Conservation (phyloP, 2,329 filamentous ascomycete genomes). For the Lizonia empirigonia region DNA sequence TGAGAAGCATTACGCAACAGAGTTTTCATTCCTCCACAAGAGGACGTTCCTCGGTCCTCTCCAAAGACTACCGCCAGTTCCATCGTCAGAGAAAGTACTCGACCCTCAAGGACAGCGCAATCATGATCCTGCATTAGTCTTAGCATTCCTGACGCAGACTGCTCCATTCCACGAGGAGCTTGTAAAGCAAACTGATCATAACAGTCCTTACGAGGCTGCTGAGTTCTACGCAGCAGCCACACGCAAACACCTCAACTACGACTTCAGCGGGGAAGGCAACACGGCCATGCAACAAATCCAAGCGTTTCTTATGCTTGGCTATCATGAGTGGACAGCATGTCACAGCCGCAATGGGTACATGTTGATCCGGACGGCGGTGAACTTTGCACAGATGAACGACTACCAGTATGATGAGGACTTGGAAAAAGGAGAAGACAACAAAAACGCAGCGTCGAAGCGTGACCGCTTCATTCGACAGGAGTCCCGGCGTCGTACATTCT, state of each 20-base stretch:
- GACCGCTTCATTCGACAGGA: constrained; percentile 65
- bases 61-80: constrained; percentile 40
- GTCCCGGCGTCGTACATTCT: constrained; percentile 71
- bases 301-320: constrained; percentile 70
- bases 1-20: constrained; percentile 72
- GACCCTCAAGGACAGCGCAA: constrained; percentile 36
- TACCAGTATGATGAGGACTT: constrained; percentile 38
- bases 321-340: constrained; percentile 74
- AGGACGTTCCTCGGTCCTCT: constrained; percentile 61
- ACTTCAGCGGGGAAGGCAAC: constrained; percentile 11
- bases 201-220: constrained; percentile 47
- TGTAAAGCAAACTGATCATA: constrained; percentile 29
- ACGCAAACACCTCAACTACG: constrained; percentile 51
- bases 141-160: constrained; percentile 72
- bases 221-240: constrained; percentile 69
- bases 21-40: constrained; percentile 73
- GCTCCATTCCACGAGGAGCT: constrained; percentile 68
- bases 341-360: constrained; percentile 68
- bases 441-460: constrained; percentile 26
- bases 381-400: constrained; percentile 58
- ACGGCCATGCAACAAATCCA: constrained; percentile 69
- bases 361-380: constrained; percentile 64
- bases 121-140: constrained; percentile 62
- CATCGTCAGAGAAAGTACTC: constrained; percentile 26
- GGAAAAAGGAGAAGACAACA: constrained; percentile 28